Conservation (phyloP, 495 filamentous ascomycete genomes). For the Entonaema liquescens region DNA sequence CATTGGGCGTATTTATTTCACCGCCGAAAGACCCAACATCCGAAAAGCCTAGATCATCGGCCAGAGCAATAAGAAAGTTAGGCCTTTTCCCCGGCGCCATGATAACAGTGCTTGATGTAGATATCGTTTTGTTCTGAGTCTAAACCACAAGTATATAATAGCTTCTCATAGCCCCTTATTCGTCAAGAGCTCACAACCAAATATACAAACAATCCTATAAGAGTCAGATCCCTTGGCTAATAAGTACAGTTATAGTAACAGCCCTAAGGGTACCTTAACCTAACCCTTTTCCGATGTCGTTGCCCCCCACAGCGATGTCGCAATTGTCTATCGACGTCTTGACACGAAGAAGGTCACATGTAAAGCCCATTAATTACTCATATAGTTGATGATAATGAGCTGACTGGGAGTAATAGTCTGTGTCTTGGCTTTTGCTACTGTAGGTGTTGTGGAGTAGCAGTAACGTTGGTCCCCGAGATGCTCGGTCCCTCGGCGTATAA, state of each 20-base stretch:
- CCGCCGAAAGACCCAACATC: conserved; percentile 69
- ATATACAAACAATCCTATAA: background rate
- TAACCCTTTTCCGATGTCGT: conserved; percentile 20
- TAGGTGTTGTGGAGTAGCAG: conserved; percentile 18
- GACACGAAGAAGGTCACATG: conserved; percentile 2
- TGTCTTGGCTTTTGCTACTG: conserved; percentile 16
- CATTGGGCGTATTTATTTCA: conserved; percentile 69
- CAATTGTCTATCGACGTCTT: conserved; percentile 14
- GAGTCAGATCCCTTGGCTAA: background rate
- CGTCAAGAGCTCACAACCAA: background rate
- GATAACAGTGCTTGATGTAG: background rate
- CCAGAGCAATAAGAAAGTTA: conserved; percentile 70
- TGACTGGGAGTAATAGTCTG: conserved; percentile 5
- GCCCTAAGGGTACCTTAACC: background rate
- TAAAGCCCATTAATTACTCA: conserved; percentile 10
- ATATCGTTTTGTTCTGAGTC: background rate
- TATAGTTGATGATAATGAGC: conserved; percentile 17
- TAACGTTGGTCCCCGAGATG: conserved; percentile 16
- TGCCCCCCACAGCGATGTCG: conserved; percentile 32
- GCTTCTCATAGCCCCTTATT: background rate
- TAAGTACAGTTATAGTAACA: background rate
- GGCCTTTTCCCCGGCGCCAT: conserved; percentile 50
- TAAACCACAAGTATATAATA: background rate
- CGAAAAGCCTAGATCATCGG: conserved; percentile 71
- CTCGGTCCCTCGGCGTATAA: conserved; percentile 20